phyloP scores from a whole-genome alignment of 2,329 filamentous ascomycete species.

The Aspergillus hiratsukae region DNA sequence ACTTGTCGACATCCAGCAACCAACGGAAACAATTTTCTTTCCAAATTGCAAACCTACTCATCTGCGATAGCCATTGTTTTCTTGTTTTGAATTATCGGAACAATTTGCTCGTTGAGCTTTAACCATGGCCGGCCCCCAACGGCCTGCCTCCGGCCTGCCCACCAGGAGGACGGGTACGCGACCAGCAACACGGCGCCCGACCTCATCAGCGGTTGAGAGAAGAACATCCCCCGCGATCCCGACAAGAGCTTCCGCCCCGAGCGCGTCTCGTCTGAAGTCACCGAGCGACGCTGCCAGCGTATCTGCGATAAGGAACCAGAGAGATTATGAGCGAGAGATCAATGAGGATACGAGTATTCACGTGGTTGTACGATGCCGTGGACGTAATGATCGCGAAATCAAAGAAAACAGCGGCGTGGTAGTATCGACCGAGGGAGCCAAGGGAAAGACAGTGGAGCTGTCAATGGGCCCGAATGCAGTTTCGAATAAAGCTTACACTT shows the following conservation, averaged over 20 bases:
- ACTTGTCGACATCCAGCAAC: neutral
- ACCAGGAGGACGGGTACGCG: conserved; percentile 49
- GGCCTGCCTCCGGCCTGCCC: conserved; percentile 46
- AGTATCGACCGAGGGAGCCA: conserved; percentile 80
- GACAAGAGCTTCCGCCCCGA: conserved; percentile 52
- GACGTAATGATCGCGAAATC: conserved; percentile 87
- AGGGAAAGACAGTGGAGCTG: conserved; percentile 76
- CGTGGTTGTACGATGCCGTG: conserved; percentile 90
- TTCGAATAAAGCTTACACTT: conserved; percentile 93
- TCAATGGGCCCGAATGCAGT: conserved; percentile 90
- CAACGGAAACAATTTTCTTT: no score
- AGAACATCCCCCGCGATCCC: conserved; percentile 68
- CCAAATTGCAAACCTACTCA: neutral
- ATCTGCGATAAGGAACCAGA: conserved; percentile 77
- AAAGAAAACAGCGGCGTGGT: conserved; percentile 93
- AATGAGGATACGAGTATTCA: conserved; percentile 93
- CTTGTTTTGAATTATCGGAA: neutral
- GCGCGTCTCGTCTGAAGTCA: conserved; percentile 38
- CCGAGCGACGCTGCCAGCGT: conserved; percentile 47
- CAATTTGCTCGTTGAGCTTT: conserved; percentile 1
- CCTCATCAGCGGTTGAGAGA: conserved; percentile 50
- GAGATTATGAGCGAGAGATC: conserved; percentile 69
- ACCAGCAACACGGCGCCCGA: conserved; percentile 49
- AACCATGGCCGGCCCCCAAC: conserved; percentile 52
- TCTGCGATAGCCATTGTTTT: neutral